Conservation (phyloP, 441 rosid genomes). For the Theobroma grandiflorum region DNA sequence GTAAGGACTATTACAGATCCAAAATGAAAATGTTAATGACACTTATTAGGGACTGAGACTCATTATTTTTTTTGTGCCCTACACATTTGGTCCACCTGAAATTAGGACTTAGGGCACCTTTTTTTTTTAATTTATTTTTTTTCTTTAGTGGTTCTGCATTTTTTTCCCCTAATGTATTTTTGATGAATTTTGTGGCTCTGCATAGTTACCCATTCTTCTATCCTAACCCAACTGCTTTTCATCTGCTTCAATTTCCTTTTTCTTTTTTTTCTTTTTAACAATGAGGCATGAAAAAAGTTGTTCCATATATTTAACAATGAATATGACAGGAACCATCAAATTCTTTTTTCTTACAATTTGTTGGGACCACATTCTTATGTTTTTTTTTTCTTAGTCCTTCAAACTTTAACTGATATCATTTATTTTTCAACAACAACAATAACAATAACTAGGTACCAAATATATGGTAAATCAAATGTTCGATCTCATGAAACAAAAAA, state of each 20-base stretch:
- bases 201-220: not conserved
- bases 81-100: conserved; percentile 1
- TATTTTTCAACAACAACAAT: too few species aligned
- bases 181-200: not conserved
- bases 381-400: not conserved
- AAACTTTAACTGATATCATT: not conserved
- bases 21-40: not conserved
- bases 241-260: not conserved
- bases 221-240: not conserved
- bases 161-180: not conserved
- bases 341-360: not conserved
- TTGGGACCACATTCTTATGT: not conserved
- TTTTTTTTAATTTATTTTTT: not conserved
- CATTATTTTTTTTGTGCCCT: not conserved
- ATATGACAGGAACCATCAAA: not conserved
- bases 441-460: too few species aligned
- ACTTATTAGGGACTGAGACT: not conserved
- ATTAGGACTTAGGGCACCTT: conserved; percentile 18
- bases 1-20: not conserved
- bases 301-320: not conserved
- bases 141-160: not conserved
- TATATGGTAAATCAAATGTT: too few species aligned
- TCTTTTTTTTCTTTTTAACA: not conserved
- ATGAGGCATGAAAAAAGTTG: not conserved
- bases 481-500: too few species aligned